Percentiles rank a stretch among this genome's conserved stretches.
Conservation (phyloP, 2,329 filamentous ascomycete species). For the Pestalotiopsis sp. region DNA sequence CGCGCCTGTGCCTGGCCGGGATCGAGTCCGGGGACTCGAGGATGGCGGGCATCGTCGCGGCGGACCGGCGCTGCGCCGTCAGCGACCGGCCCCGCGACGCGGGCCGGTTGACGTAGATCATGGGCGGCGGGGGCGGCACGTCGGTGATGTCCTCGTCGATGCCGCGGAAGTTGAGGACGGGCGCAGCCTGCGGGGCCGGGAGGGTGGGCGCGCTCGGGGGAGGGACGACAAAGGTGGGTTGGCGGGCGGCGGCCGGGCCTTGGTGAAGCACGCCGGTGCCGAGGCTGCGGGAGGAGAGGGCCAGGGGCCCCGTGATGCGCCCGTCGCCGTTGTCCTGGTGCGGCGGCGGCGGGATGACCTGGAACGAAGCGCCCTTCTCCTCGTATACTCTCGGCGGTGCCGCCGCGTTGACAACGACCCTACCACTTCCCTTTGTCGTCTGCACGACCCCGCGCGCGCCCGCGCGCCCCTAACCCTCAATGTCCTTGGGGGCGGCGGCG, state of each 20-base stretch:
- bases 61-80: conserved; percentile 13
- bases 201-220: conserved; percentile 21
- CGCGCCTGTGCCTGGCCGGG: conserved; percentile 26
- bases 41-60: conserved; percentile 17
- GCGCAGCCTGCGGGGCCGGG: conserved; percentile 18
- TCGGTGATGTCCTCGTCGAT: conserved; percentile 23
- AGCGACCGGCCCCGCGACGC: conserved; percentile 6
- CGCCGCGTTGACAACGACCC: not conserved
- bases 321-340: conserved; percentile 1
- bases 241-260: conserved; percentile 23
- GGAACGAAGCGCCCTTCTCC: conserved; percentile 15
- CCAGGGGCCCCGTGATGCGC: conserved; percentile 4
- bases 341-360: conserved; percentile 11
- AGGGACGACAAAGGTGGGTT: conserved; percentile 10
- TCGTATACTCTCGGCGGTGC: not conserved
- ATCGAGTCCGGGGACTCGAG: conserved; percentile 25
- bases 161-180: conserved; percentile 19
- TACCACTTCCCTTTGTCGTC: not conserved
- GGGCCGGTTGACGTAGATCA: conserved; percentile 15
- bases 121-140: conserved; percentile 22
- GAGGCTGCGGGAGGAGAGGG: conserved; percentile 11
- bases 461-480: conserved; percentile 52
- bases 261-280: conserved; percentile 11
- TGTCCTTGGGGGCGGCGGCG: conserved; percentile 44
- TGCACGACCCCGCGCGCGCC: conserved; percentile 36